These are phyloP conservation scores for Botrytis tulipae DNA, from an alignment of 2,329 filamentous ascomycete species.

Conservation along the genomic window DNA sequence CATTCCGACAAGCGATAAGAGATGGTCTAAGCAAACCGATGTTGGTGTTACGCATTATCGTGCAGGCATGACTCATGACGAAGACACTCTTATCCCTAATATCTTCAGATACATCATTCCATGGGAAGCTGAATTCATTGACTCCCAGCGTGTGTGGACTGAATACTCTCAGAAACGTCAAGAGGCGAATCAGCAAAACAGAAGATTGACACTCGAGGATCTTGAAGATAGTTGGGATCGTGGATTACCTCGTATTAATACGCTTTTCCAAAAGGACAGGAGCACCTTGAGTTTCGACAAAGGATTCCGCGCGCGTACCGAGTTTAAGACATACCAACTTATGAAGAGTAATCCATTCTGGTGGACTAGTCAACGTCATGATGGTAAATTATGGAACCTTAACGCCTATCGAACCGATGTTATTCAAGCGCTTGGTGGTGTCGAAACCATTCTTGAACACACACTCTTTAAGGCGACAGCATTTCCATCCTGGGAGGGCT, in stretches of 20 bases:
- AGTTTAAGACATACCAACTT: conserved; percentile 97
- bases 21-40: conserved; percentile 98
- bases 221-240: conserved; percentile 98
- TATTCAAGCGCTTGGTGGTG: conserved; percentile 87
- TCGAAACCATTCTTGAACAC: conserved; percentile 96
- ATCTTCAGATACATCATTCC: conserved; percentile 99
- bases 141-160: conserved; percentile 98
- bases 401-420: conserved; percentile 96
- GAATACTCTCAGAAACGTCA: conserved; percentile 98
- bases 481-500: conserved; percentile 94
- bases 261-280: conserved; percentile 96
- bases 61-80: conserved; percentile 96
- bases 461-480: conserved; percentile 96
- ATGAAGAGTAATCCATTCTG: conserved; percentile 99
- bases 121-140: conserved; percentile 98
- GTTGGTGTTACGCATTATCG: conserved; percentile 96
- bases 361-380: conserved; percentile 98
- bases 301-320: conserved; percentile 89
- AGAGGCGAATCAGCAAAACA: conserved; percentile 96
- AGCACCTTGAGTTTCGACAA: conserved; percentile 98
- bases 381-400: conserved; percentile 95
- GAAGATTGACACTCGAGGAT: conserved; percentile 90
- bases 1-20: conserved; percentile 95
- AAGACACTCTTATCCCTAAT: conserved; percentile 96
- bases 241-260: conserved; percentile 96